Percentiles rank a stretch among this genome's conserved stretches.
These are phyloP conservation scores for Phanerochaete carnosa DNA, from an alignment of 768 basidiomycete species.

Conservation along the genomic window DNA sequence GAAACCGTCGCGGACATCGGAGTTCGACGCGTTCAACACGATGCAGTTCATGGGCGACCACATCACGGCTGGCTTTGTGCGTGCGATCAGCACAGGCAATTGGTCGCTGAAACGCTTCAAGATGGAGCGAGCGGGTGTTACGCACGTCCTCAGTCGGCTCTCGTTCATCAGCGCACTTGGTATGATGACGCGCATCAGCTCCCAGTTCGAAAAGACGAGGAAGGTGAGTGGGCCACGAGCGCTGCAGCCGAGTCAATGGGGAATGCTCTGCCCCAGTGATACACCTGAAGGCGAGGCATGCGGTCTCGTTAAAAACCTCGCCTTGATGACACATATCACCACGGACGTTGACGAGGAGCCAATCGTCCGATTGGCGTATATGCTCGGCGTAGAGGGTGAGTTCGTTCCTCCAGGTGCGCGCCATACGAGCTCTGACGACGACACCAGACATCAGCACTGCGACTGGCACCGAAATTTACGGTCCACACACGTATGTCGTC, in stretches of 20 bases:
- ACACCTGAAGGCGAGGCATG: constrained; percentile 99
- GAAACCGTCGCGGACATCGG: constrained; percentile 89
- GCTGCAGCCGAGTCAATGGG: constrained; percentile 98
- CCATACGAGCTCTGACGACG: neutral
- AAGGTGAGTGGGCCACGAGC: constrained; percentile 98
- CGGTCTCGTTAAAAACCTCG: constrained; percentile 96
- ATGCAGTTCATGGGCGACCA: constrained; percentile 97
- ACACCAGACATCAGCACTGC: constrained; percentile 78
- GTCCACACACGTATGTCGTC: constrained; percentile 88
- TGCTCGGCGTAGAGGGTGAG: constrained; percentile 96
- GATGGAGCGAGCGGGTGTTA: constrained; percentile 98
- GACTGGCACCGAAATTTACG: constrained; percentile 95
- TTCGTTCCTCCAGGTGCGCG: constrained; percentile 4
- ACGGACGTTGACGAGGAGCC: constrained; percentile 98
- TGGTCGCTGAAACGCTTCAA: constrained; percentile 99
- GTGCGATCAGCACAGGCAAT: constrained; percentile 97
- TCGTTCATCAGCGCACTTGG: constrained; percentile 97
- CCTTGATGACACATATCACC: constrained; percentile 99
- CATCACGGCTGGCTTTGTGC: constrained; percentile 92
- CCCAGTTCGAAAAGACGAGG: constrained; percentile 98
- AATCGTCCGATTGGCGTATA: constrained; percentile 81
- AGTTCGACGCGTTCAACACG: constrained; percentile 92
- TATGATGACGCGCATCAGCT: constrained; percentile 99
- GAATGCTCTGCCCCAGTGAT: constrained; percentile 96
- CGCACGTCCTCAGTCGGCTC: constrained; percentile 92